Evolutionary conservation across 176 grass and related monocot species (phyloP).

Genomic region (Rhipidocladum racemiflorum): DNA sequence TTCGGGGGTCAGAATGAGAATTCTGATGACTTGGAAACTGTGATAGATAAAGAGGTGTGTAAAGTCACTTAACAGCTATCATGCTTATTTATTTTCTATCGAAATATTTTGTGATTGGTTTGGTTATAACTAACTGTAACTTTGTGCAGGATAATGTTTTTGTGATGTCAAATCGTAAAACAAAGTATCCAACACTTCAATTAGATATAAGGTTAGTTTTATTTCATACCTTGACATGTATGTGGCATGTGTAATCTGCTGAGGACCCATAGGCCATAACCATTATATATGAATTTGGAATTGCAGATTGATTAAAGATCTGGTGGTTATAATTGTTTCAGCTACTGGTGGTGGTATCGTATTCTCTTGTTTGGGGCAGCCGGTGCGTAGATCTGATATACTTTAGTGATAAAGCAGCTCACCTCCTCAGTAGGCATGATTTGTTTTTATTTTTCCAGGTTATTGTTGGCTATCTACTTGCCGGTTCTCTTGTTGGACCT

Average conservation of each 20-base stretch:
- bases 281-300: neutral
- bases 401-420: neutral
- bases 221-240: constrained; percentile 24
- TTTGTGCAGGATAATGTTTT: constrained; percentile 91
- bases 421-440: constrained; percentile 20
- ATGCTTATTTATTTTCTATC: neutral
- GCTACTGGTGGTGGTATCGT: constrained; percentile 85
- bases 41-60: constrained; percentile 94
- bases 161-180: constrained; percentile 99
- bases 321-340: constrained; percentile 94
- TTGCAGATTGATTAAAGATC: constrained; percentile 99
- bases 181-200: constrained; percentile 95
- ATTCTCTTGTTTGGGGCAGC: constrained; percentile 89
- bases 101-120: constrained; percentile 5
- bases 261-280: neutral
- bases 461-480: constrained; percentile 99
- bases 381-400: constrained; percentile 59
- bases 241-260: constrained; percentile 22
- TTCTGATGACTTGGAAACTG: constrained; percentile 88
- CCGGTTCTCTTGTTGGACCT: constrained; percentile 90
- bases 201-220: constrained; percentile 71
- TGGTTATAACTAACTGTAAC: neutral
- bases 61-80: neutral
- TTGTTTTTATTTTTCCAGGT: constrained; percentile 52
- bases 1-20: constrained; percentile 78